Evolutionary conservation across 495 filamentous ascomycete species (phyloP), one percentile per base, ranked within the genome.

Genomic region (Letharia columbiana): DNA sequence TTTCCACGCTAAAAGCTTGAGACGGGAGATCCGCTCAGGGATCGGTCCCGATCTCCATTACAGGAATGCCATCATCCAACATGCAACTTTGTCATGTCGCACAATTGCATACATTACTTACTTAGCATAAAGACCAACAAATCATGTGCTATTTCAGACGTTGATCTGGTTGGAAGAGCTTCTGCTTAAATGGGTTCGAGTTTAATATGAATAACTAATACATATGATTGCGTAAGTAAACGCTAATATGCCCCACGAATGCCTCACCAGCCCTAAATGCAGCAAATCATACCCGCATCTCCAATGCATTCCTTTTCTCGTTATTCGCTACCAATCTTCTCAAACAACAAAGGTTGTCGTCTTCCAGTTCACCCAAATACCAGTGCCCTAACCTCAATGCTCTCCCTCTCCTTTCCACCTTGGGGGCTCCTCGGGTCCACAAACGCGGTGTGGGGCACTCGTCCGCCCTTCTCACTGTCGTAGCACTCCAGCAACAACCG

Each of bases 391-490:
- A 96, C 89, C 75, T 95, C 91, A 75, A 96, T 93, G 74, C 91
- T 95, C 81, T 94, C 89, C 72, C 87, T 80, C 23, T 76, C 76
- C 71, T 80, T 80, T 18, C 80, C 86, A 35, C 81, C 87, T 41
- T 79, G 75, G 39, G 81, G 79, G 20, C 86, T 89, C 70, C 84
- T 79, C 40, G 86, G 85, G 76, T 96, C 87, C 63, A 77, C 77
- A 79, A 96, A 96, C 37, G 91, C 91, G 17, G 86, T 86, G 81
- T 96, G 91, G 45, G 91, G 87, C 63, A 89, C 84, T 69, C 90
- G 78, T 7, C 87, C 86, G 41, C 83, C 86, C 31, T 77, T 77
- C 71, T 87, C 81, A 57, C 78, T 85, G 76, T 95, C 92, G 67
- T 84, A 93, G 73, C 91, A 96, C 80, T 95, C 87, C 42, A 96